These are phyloP conservation scores for Aspergillus tubingensis DNA, from an alignment of 2,329 filamentous ascomycete species.

Conservation along the genomic window DNA sequence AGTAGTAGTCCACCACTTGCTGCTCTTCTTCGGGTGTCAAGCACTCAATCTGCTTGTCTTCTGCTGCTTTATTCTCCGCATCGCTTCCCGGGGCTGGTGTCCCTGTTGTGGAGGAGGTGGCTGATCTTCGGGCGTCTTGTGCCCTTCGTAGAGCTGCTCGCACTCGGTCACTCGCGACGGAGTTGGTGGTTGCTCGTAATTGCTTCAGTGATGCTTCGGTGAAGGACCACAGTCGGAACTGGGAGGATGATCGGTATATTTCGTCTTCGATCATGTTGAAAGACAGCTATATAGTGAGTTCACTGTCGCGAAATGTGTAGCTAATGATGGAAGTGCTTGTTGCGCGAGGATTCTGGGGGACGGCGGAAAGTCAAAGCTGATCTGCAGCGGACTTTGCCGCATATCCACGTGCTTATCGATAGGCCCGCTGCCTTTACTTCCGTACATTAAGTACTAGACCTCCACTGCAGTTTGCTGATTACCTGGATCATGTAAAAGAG, in stretches of 20 bases:
- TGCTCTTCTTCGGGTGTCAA: constrained; percentile 82
- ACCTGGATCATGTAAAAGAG: not conserved
- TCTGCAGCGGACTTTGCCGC: constrained; percentile 9
- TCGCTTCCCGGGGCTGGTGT: constrained; percentile 34
- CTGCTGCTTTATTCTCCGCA: constrained; percentile 33
- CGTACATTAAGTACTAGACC: not conserved
- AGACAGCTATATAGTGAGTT: not conserved
- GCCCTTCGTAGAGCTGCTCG: constrained; percentile 57
- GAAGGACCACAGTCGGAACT: constrained; percentile 92
- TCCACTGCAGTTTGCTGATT: not conserved
- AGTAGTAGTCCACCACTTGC: constrained; percentile 78
- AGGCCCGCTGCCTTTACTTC: not conserved
- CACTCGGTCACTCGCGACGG: constrained; percentile 70
- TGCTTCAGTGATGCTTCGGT: constrained; percentile 70
- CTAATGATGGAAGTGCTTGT: not conserved
- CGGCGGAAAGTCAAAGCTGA: not conserved
- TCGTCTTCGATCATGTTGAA: constrained; percentile 79
- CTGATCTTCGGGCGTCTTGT: constrained; percentile 37
- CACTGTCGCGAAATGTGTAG: not conserved
- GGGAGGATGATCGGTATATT: constrained; percentile 83
- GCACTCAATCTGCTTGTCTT: constrained; percentile 65
- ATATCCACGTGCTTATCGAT: constrained; percentile 29
- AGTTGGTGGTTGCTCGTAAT: constrained; percentile 77
- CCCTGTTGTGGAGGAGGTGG: constrained; percentile 34
- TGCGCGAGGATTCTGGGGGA: not conserved